Conservation (phyloP, 768 basidiomycete species). For the Calvatia gigantea region DNA sequence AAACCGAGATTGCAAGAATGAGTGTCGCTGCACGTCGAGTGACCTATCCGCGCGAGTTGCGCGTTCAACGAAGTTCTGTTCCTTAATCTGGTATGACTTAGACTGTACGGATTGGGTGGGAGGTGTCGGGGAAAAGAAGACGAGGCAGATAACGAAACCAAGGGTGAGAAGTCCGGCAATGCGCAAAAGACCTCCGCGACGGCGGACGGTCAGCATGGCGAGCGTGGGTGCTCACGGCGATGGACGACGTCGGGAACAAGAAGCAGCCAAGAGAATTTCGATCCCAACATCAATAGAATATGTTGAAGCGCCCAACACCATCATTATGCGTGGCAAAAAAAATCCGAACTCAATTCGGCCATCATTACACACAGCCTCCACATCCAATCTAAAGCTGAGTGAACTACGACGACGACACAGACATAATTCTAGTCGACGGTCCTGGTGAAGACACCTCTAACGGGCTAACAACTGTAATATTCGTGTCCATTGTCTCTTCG, state of each 20-base stretch:
- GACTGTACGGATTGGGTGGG: slow-evolving; percentile 22
- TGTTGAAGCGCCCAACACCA: slow-evolving; percentile 4
- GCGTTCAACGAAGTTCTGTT: slow-evolving; percentile 52
- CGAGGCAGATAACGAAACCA: slow-evolving; percentile 30
- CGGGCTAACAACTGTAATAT: slow-evolving; percentile 17
- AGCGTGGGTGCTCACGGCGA: neutral
- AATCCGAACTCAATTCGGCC: neutral
- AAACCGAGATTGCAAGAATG: slow-evolving; percentile 84
- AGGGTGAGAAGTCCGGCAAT: slow-evolving; percentile 30
- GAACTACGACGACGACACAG: neutral
- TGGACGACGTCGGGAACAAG: neutral
- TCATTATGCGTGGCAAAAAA: slow-evolving; percentile 3
- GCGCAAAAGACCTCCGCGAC: slow-evolving; percentile 48
- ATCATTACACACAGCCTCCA: slow-evolving; percentile 4
- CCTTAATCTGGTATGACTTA: slow-evolving; percentile 42
- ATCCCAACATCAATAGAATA: neutral
- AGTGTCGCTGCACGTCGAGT: slow-evolving; percentile 85
- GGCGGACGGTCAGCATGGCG: slow-evolving; percentile 40
- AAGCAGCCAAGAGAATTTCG: neutral
- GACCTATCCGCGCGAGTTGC: slow-evolving; percentile 64
- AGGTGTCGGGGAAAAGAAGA: slow-evolving; percentile 30
- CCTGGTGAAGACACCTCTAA: slow-evolving; percentile 2
- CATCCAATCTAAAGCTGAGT: neutral
- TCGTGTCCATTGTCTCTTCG: slow-evolving; percentile 18
- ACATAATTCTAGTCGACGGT: neutral